Base-by-base conservation (phyloP, 176 grass and related monocot genomes). In the Eremochloa ophiuroides region DNA sequence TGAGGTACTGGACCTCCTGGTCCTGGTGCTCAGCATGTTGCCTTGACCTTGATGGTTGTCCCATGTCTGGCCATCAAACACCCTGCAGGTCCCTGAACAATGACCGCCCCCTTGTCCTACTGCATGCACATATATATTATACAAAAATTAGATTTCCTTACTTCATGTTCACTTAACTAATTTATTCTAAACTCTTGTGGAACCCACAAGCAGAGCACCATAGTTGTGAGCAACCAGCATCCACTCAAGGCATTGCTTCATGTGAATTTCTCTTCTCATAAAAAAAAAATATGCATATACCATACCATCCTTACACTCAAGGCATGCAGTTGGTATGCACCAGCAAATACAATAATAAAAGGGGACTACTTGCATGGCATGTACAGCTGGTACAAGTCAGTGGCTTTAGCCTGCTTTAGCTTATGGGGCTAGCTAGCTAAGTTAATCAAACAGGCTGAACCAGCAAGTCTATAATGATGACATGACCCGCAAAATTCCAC, bases 391-490 rank as follows among this genome's bases (percentile, higher is more conserved):
- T 51, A 78, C 72, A 72, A 79, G 55, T 38, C 53, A 76, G 62
- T 81, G 84, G 82, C 83, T 85, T 85, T 82, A 65, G 72, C 78
- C 82, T 77, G 76, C 82, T 85, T 85, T 85, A 58, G 72, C 78
- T 85, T 82, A 81, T 78, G 58, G 73, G 73, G 44, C 83, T 89
- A 59, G 53, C 53, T 25, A 58, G 51, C 17, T 53, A 35, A 35
- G 75, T 46, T 80, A 77, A 71, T 65, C 23, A 78, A 76, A 51
- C 40, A 71, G 42, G 15, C 64, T 71, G 78, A 78, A 85, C 72
- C 88, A 86, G 72, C 88, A 89, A 82, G 78, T 46, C 88, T 86
- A 89, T 86, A 89, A 85, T 89, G 88, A 89, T 89, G 88, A 44
- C 78, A 86, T 56, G 78, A 62, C 78, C 71, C 83, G 67, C 56